A percentile compares a stretch with the other conserved stretches of the same genome.
phyloP scores from a whole-genome alignment of 2,329 filamentous ascomycete species.

The Lasiodiplodia sp. region DNA sequence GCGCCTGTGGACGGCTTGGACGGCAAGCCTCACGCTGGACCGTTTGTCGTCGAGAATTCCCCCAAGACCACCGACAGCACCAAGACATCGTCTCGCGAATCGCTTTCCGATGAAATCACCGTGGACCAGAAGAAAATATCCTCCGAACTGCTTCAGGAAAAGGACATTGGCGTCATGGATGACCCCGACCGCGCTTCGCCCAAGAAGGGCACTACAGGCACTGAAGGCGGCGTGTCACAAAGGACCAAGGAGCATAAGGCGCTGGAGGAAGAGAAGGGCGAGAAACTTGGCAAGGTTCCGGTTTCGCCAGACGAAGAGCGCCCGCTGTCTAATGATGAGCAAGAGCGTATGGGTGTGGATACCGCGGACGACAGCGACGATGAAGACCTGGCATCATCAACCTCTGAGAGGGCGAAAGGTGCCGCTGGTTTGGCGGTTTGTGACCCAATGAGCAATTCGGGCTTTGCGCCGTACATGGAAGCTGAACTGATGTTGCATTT shows the following conservation, averaged over 20 bases:
- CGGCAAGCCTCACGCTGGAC: slow-evolving; percentile 90
- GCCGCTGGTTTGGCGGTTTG: slow-evolving; percentile 63
- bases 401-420: slow-evolving; percentile 46
- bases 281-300: slow-evolving; percentile 75
- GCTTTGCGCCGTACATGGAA: neutral
- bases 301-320: slow-evolving; percentile 86
- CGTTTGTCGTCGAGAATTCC: slow-evolving; percentile 67
- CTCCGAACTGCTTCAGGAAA: slow-evolving; percentile 39
- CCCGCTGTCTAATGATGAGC: slow-evolving; percentile 80
- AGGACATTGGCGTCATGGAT: slow-evolving; percentile 85
- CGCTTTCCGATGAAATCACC: slow-evolving; percentile 46
- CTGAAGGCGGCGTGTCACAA: slow-evolving; percentile 86
- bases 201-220: slow-evolving; percentile 86
- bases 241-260: slow-evolving; percentile 79
- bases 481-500: slow-evolving; percentile 1
- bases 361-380: slow-evolving; percentile 51
- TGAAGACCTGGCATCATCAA: slow-evolving; percentile 5
- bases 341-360: slow-evolving; percentile 66
- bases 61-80: slow-evolving; percentile 33
- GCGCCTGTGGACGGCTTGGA: slow-evolving; percentile 82
- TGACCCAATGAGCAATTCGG: neutral
- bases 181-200: slow-evolving; percentile 78
- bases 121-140: slow-evolving; percentile 39
- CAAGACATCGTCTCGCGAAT: slow-evolving; percentile 11
- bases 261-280: slow-evolving; percentile 70